phyloP scores from a whole-genome alignment of 1,284 basidiomycete genomes.

The Tilletia caries region DNA sequence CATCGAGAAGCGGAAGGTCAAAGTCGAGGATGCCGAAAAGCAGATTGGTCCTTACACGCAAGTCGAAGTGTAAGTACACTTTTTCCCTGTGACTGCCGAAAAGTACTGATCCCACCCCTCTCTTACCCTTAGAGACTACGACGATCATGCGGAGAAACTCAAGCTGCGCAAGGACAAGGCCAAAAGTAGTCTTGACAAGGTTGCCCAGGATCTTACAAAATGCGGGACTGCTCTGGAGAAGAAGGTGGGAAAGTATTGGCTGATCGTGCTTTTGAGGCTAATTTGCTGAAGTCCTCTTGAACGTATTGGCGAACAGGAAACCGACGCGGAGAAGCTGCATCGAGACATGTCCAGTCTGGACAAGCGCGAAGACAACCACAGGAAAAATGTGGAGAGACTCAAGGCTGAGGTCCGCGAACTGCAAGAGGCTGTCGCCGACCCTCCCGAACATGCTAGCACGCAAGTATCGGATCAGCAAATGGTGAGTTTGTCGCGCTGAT shows the following conservation, averaged over 20 bases:
- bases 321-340: conserved; percentile 22
- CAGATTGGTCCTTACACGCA: background rate
- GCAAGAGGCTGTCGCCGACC: background rate
- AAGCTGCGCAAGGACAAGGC: conserved; percentile 6
- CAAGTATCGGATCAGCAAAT: background rate
- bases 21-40: background rate
- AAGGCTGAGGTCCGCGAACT: conserved; percentile 3
- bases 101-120: background rate
- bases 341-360: conserved; percentile 19
- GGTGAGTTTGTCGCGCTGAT: background rate
- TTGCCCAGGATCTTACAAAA: background rate
- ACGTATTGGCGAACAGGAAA: conserved; percentile 18
- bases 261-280: background rate
- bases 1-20: background rate
- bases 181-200: conserved; percentile 3
- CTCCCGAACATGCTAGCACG: background rate
- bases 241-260: background rate
- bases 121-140: conserved; percentile 4
- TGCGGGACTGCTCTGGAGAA: background rate
- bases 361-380: conserved; percentile 5
- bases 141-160: conserved; percentile 16
- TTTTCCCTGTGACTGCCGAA: background rate
- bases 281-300: background rate
- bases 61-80: background rate
- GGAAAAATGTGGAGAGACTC: background rate